Base-by-base conservation (phyloP, 2,329 filamentous ascomycete species). In the Aureobasidium mangrovei region DNA sequence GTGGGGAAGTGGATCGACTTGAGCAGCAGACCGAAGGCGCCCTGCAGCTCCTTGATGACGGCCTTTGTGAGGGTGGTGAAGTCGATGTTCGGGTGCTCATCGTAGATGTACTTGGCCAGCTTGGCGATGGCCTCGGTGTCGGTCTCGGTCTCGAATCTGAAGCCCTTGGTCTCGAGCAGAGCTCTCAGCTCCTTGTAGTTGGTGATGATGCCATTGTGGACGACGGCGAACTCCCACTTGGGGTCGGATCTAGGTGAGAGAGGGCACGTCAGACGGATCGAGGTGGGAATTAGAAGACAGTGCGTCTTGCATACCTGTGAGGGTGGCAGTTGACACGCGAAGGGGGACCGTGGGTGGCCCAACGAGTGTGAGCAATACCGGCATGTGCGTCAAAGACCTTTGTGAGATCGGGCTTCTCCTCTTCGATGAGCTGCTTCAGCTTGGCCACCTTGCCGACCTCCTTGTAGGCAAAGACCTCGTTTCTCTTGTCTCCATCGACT, bases 101-200 rank as follows among this genome's bases (percentile, higher is more conserved):
- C 90, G 77, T 93, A 91, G 64, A 98, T 83, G 80, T 95, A 98
- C 77, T 97, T 97, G 73, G 91, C 87, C 63, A 98, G 84, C 80
- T 97, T 98, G 63, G 93, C 93, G 73, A 98, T 98, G 74, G 91
- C 96, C 77, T 98, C 93, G 52, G 93, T 98, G 69, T 98, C 93
- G 62, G 93, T 98, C 75, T 98, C 91, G 51, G 93, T 98, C 84
- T 98, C 93, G 71, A 98, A 98, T 69, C 85, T 86, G 84, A 95
- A 95, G 69, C 93, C 93, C 82, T 97, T 98, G 79, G 80, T 81
- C 75, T 86, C 82, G 63, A 98, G 81, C 60, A 98, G 84, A 59
- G 86, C 88, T 83, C 91, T 95, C 66, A 98, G 78, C 77, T 98
- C 93, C 81, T 98, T 98, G 83, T 98, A 98, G 82, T 98, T 98